These are phyloP conservation scores for Mucor lusitanicus DNA, from an alignment of 371 early-diverging fungal genomes.

Conservation along the genomic window DNA sequence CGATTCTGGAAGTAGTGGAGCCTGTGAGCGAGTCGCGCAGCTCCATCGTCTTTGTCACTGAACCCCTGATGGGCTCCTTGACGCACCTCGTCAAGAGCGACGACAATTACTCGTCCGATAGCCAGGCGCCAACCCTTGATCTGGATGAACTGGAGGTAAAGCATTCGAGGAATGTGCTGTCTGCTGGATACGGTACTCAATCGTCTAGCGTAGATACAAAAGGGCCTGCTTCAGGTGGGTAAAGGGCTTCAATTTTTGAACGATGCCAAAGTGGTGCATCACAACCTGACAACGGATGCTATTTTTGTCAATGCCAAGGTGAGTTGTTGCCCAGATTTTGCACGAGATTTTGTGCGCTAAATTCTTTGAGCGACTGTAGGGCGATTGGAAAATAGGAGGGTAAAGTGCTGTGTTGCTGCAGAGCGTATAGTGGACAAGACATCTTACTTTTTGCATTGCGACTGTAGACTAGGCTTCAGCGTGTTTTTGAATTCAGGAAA, in stretches of 20 bases:
- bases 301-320: constrained; percentile 80
- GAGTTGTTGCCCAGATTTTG: constrained; percentile 8
- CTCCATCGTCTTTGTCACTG: constrained; percentile 80
- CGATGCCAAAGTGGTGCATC: constrained; percentile 79
- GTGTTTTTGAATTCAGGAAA: constrained; percentile 55
- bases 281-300: constrained; percentile 74
- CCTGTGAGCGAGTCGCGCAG: constrained; percentile 77
- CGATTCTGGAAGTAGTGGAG: constrained; percentile 81
- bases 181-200: neutral
- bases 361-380: constrained; percentile 40
- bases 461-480: constrained; percentile 66
- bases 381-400: constrained; percentile 93
- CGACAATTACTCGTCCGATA: constrained; percentile 41
- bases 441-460: neutral
- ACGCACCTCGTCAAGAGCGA: constrained; percentile 66
- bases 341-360: neutral
- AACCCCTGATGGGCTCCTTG: constrained; percentile 70
- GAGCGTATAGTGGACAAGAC: neutral
- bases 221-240: constrained; percentile 80
- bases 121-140: constrained; percentile 50
- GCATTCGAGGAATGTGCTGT: neutral
- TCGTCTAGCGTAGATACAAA: constrained; percentile 62
- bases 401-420: constrained; percentile 23
- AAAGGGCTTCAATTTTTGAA: constrained; percentile 77
- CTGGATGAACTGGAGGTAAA: constrained; percentile 76